Percentiles rank a stretch among this genome's conserved stretches.
These are phyloP conservation scores for Deuterostichococcus epilithicus DNA, from an alignment of 139 green algal genomes.

Conservation along the genomic window DNA sequence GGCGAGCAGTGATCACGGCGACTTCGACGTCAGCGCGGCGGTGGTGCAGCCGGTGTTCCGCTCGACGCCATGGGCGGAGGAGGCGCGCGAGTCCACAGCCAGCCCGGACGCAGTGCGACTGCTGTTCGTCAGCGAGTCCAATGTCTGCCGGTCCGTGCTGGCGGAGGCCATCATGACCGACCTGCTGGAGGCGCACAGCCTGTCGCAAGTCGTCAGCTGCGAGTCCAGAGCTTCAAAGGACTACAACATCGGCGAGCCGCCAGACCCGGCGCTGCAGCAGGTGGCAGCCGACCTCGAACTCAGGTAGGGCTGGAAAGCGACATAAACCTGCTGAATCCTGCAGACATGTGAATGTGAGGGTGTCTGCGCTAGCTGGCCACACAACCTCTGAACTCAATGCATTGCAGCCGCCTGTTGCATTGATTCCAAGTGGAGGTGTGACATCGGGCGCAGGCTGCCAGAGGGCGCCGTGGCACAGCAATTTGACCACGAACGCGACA, in stretches of 20 bases:
- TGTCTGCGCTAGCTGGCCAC: no score
- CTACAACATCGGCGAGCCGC: constrained; percentile 68
- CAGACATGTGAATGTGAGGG: no score
- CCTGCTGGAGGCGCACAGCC: constrained; percentile 31
- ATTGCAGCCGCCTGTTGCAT: no score
- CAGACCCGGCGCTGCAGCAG: constrained; percentile 33
- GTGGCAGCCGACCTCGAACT: constrained; percentile 31
- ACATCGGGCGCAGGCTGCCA: constrained; percentile 8
- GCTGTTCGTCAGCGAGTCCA: constrained; percentile 71
- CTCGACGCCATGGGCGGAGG: constrained; percentile 35
- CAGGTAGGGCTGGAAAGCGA: neutral
- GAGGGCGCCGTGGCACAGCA: constrained; percentile 21
- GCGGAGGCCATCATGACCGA: constrained; percentile 50
- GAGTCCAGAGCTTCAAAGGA: constrained; percentile 46
- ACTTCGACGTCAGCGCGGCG: constrained; percentile 25
- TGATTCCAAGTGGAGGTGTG: no score
- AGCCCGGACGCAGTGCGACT: constrained; percentile 19
- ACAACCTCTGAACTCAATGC: no score
- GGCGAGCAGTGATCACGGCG: neutral
- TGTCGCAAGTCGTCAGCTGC: constrained; percentile 33
- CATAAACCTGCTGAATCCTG: no score
- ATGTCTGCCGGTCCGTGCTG: constrained; percentile 69
- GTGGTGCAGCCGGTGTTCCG: constrained; percentile 45
- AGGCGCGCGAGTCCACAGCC: constrained; percentile 13
- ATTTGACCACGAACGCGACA: constrained; percentile 58